Evolutionary conservation across 208 protist genomes (phyloP).

Genomic region (Acanthamoeba culbertsoni): DNA sequence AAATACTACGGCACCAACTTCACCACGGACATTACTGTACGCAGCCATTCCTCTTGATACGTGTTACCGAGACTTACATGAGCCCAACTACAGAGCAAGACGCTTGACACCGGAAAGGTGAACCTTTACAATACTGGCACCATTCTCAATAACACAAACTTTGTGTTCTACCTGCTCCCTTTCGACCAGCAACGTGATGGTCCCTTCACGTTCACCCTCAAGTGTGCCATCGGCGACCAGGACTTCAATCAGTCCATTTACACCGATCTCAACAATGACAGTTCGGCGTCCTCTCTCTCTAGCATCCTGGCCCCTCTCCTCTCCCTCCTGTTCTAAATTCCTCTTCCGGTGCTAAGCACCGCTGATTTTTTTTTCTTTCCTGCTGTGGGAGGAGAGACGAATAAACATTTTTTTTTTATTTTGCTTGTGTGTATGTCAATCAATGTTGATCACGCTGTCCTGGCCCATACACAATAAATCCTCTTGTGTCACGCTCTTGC

Average conservation of each 20-base stretch:
- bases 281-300: neutral
- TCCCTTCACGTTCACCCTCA: neutral
- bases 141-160: neutral
- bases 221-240: neutral
- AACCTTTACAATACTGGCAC: neutral
- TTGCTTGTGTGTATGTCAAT: too few species aligned
- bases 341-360: too few species aligned
- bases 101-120: neutral
- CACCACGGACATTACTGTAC: neutral
- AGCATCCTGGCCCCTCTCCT: neutral
- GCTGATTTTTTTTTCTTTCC: too few species aligned
- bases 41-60: neutral
- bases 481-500: neutral
- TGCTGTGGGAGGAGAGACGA: too few species aligned
- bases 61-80: neutral
- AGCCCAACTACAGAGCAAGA: neutral
- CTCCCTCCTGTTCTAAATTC: neutral
- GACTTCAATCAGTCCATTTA: neutral
- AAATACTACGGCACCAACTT: neutral
- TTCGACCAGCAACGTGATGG: neutral
- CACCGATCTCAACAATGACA: neutral
- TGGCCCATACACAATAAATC: neutral
- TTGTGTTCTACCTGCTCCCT: neutral
- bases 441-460: neutral
- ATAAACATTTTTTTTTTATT: too few species aligned